Percentiles rank a stretch among this genome's conserved stretches.
Evolutionary conservation across 257 asterid genomes (phyloP).

Genomic region (Craterostigma plantagineum): DNA sequence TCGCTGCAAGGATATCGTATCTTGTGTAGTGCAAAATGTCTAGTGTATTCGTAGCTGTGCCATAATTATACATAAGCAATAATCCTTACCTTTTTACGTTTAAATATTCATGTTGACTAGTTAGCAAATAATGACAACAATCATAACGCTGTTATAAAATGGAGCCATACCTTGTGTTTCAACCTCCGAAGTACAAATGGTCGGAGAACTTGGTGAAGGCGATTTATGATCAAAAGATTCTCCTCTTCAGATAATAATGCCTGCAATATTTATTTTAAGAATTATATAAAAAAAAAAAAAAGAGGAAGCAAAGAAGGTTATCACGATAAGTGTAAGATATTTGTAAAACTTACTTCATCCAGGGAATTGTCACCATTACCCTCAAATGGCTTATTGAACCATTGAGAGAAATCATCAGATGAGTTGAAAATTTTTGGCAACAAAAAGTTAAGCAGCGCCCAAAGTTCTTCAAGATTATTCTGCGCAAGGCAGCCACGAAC

Average conservation of each 20-base stretch:
- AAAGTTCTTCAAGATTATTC: constrained; percentile 98
- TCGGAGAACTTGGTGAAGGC: constrained; percentile 97
- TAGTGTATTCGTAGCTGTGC: no score
- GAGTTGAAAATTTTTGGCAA: constrained; percentile 95
- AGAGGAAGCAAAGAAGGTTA: constrained; percentile 6
- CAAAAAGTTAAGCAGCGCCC: constrained; percentile 98
- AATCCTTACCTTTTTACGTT: no score
- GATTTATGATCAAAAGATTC: constrained; percentile 91
- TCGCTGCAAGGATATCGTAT: no score
- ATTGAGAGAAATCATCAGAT: constrained; percentile 95
- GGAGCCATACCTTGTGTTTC: constrained; percentile 75
- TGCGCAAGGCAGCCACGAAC: constrained; percentile 11
- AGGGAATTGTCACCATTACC: constrained; percentile 80
- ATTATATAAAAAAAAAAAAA: constrained; percentile 6
- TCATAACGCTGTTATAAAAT: constrained; percentile 1
- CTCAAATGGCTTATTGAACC: constrained; percentile 98
- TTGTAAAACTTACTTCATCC: constrained; percentile 57
- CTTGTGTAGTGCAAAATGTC: no score
- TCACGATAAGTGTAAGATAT: constrained; percentile 1
- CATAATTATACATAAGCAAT: no score
- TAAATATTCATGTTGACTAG: not conserved
- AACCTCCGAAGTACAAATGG: constrained; percentile 97
- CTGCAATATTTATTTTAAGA: constrained; percentile 21
- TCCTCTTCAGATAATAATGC: constrained; percentile 97
- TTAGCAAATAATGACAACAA: not conserved